Evolutionary conservation across 2,329 filamentous ascomycete genomes (phyloP).

Genomic region (Zymoseptoria crescenta): DNA sequence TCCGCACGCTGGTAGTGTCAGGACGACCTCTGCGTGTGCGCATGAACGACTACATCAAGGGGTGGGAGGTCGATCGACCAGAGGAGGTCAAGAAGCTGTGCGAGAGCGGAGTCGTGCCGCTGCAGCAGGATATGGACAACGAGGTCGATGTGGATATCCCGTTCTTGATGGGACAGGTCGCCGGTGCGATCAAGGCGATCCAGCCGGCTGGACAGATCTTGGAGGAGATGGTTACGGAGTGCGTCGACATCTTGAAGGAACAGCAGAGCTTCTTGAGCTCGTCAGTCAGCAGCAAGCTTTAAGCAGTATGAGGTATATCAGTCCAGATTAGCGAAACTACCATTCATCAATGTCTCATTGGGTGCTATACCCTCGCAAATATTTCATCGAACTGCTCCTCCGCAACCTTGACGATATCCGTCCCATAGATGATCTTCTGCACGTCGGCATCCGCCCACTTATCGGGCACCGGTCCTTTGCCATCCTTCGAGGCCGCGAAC

Average conservation of each 20-base stretch:
- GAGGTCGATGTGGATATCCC: constrained; percentile 77
- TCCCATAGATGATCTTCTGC: constrained; percentile 42
- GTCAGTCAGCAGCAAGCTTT: constrained; percentile 35
- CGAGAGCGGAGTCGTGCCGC: constrained; percentile 67
- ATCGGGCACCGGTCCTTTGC: constrained; percentile 39
- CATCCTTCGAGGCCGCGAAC: constrained; percentile 37
- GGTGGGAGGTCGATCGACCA: constrained; percentile 66
- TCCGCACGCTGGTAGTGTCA: constrained; percentile 72
- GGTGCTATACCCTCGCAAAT: constrained; percentile 22
- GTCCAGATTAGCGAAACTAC: not conserved
- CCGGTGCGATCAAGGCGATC: constrained; percentile 66
- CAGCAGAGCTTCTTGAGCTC: constrained; percentile 52
- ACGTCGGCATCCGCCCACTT: constrained; percentile 47
- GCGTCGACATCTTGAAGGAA: constrained; percentile 57
- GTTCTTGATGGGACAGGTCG: constrained; percentile 90
- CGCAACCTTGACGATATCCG: constrained; percentile 39
- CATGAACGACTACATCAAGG: constrained; percentile 73
- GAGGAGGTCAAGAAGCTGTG: constrained; percentile 69
- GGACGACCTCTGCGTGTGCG: constrained; percentile 74
- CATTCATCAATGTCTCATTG: too few relatives aligned
- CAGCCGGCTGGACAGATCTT: constrained; percentile 79
- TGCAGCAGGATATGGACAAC: constrained; percentile 75
- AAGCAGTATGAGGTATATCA: not conserved
- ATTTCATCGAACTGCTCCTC: constrained; percentile 36
- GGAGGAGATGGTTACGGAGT: constrained; percentile 79